Evolutionary conservation across 148 eudicot species (phyloP).

Genomic region (Camellia granthamiana): DNA sequence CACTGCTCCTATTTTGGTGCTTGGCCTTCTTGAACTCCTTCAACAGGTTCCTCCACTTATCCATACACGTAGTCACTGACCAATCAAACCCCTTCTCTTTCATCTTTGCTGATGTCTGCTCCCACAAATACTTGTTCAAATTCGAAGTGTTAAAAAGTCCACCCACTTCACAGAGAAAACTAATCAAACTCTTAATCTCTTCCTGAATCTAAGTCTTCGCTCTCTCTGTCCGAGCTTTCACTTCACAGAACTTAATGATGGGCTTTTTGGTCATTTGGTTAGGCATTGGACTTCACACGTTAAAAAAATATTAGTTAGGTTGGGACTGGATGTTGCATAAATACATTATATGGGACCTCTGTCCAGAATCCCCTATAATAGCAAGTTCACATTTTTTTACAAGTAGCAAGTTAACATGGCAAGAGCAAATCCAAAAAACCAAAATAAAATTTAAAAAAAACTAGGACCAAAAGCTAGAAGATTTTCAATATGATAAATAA

Average conservation of each 20-base stretch:
- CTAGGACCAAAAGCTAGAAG: background rate
- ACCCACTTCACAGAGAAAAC: conserved; percentile 59
- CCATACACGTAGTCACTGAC: conserved; percentile 89
- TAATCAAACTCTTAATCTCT: conserved; percentile 59
- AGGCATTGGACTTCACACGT: too few species aligned
- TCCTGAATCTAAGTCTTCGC: conserved; percentile 90
- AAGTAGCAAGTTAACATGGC: background rate
- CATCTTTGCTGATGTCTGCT: conserved; percentile 73
- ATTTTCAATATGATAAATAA: background rate
- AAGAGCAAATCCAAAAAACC: background rate
- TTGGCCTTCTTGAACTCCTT: conserved; percentile 66
- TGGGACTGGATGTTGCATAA: too few species aligned
- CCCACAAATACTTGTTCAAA: conserved; percentile 87
- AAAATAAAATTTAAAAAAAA: background rate
- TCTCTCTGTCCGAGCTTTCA: conserved; percentile 51
- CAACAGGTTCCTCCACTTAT: conserved; percentile 85
- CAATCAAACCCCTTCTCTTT: conserved; percentile 86
- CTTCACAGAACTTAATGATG: background rate
- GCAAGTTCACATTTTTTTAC: too few species aligned
- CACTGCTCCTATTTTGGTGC: conserved; percentile 25
- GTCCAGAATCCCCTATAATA: too few species aligned
- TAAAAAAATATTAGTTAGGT: too few species aligned
- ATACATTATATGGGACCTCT: too few species aligned
- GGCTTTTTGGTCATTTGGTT: too few species aligned
- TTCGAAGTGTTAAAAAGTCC: conserved; percentile 71